These are phyloP conservation scores for Chalciporus piperatus DNA, from an alignment of 768 basidiomycete genomes.

Conservation along the genomic window DNA sequence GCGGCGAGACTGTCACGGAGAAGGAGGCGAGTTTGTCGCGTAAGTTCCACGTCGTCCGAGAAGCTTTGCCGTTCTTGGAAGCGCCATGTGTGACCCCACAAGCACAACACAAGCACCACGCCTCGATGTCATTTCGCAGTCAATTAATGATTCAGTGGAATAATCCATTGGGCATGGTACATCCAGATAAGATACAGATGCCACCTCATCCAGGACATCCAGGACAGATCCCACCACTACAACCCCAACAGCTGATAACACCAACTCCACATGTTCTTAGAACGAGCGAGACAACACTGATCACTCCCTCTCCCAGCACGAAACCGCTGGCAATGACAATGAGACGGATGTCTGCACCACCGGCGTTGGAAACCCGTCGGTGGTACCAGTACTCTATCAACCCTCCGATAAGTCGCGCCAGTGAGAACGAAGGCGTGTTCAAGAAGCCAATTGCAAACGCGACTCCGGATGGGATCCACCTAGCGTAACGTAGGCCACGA, in stretches of 20 bases:
- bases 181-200: not conserved
- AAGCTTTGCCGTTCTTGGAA: slow-evolving; percentile 8
- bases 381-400: slow-evolving; percentile 72
- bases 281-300: slow-evolving; percentile 76
- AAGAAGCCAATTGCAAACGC: slow-evolving; percentile 96
- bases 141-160: no score
- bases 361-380: slow-evolving; percentile 44
- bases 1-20: not conserved
- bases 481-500: slow-evolving; percentile 51
- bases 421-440: slow-evolving; percentile 92
- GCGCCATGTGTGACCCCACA: not conserved
- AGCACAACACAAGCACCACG: not conserved
- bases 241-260: slow-evolving; percentile 84
- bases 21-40: not conserved
- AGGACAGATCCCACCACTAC: slow-evolving; percentile 69
- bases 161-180: not conserved
- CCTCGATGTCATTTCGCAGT: not conserved
- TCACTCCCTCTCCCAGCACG: slow-evolving; percentile 91
- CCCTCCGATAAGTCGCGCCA: slow-evolving; percentile 89
- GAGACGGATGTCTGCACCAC: slow-evolving; percentile 62
- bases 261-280: slow-evolving; percentile 74
- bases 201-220: slow-evolving; percentile 50
- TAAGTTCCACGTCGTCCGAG: not conserved
- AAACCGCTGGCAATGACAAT: slow-evolving; percentile 94
- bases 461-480: slow-evolving; percentile 88